Conservation (phyloP, 805 yeast species). For the Teunomyces kruisii region DNA sequence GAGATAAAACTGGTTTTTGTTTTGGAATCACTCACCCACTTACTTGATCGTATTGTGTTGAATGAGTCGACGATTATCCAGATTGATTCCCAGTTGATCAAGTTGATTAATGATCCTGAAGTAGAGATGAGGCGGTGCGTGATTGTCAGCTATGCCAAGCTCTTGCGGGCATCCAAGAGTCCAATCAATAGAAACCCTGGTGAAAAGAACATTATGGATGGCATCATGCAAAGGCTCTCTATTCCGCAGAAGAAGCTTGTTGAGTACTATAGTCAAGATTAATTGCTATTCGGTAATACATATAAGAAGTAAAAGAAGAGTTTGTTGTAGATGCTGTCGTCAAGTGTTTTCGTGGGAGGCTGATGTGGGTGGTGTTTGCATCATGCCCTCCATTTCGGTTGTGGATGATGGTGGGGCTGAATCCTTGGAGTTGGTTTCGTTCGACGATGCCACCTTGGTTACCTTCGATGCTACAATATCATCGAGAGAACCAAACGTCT, state of each 20-base stretch:
- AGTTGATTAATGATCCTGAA: slow-evolving; percentile 26
- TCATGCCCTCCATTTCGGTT: slow-evolving; percentile 6
- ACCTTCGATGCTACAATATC: background rate
- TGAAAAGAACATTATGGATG: slow-evolving; percentile 16
- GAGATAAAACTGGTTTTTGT: slow-evolving; percentile 16
- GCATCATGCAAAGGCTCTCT: slow-evolving; percentile 38
- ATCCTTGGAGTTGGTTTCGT: slow-evolving; percentile 3
- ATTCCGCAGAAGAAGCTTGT: slow-evolving; percentile 47
- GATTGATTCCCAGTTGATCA: slow-evolving; percentile 30
- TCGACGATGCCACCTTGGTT: slow-evolving; percentile 1
- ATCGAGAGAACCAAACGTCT: slow-evolving; percentile 1
- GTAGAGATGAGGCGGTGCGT: slow-evolving; percentile 40
- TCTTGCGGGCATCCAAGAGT: slow-evolving; percentile 21
- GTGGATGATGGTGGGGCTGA: slow-evolving; percentile 6
- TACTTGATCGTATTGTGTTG: slow-evolving; percentile 19
- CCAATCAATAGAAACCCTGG: slow-evolving; percentile 15
- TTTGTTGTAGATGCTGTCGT: background rate
- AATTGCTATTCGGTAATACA: slow-evolving; percentile 1
- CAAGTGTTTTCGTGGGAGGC: slow-evolving; percentile 8
- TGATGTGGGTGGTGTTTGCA: slow-evolving; percentile 13
- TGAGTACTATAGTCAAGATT: slow-evolving; percentile 40
- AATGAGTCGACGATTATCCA: slow-evolving; percentile 15
- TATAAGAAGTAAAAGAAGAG: slow-evolving; percentile 1
- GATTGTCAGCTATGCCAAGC: slow-evolving; percentile 38
- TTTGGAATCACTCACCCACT: slow-evolving; percentile 25